Percentiles rank a stretch among this genome's conserved stretches.
phyloP scores from a whole-genome alignment of 2,329 filamentous ascomycete genomes.

The Arthroderma uncinatum region DNA sequence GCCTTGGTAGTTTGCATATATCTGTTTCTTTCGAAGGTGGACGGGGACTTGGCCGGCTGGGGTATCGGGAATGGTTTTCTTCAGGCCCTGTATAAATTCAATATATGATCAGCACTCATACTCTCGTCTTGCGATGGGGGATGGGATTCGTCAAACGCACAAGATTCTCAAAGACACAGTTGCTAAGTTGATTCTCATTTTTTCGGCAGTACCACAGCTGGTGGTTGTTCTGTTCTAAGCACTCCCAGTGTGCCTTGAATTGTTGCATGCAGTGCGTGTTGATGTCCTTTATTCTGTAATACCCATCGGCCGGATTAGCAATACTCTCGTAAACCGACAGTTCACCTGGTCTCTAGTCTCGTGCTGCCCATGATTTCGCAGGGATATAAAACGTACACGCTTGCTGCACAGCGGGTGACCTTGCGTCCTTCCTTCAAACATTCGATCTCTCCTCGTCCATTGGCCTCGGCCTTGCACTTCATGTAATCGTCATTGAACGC shows the following conservation, averaged over 20 bases:
- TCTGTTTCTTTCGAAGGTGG: slow-evolving; percentile 52
- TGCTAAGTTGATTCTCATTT: slow-evolving; percentile 80
- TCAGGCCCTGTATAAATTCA: slow-evolving; percentile 51
- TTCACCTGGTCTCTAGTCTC: neutral
- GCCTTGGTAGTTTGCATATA: slow-evolving; percentile 33
- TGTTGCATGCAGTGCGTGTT: slow-evolving; percentile 87
- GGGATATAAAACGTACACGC: slow-evolving; percentile 60
- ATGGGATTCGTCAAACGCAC: slow-evolving; percentile 46
- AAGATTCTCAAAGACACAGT: slow-evolving; percentile 90
- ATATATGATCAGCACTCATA: slow-evolving; percentile 7
- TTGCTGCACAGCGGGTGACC: slow-evolving; percentile 90
- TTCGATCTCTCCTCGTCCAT: slow-evolving; percentile 80
- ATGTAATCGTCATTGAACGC: slow-evolving; percentile 98
- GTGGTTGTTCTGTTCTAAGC: slow-evolving; percentile 95
- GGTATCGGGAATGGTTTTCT: slow-evolving; percentile 67
- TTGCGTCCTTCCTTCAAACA: slow-evolving; percentile 94
- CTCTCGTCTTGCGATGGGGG: neutral
- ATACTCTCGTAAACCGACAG: too few relatives aligned
- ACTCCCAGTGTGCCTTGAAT: slow-evolving; percentile 91
- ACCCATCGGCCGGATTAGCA: neutral
- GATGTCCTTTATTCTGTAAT: slow-evolving; percentile 71
- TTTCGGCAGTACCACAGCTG: slow-evolving; percentile 91
- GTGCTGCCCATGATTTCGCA: slow-evolving; percentile 4
- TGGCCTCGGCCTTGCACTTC: slow-evolving; percentile 96
- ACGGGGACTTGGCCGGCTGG: slow-evolving; percentile 60